Percentiles rank a stretch among this genome's conserved stretches.
Conservation (phyloP, 192 early-diverging fungal genomes). For the Jimgerdemannia flammicorona region DNA sequence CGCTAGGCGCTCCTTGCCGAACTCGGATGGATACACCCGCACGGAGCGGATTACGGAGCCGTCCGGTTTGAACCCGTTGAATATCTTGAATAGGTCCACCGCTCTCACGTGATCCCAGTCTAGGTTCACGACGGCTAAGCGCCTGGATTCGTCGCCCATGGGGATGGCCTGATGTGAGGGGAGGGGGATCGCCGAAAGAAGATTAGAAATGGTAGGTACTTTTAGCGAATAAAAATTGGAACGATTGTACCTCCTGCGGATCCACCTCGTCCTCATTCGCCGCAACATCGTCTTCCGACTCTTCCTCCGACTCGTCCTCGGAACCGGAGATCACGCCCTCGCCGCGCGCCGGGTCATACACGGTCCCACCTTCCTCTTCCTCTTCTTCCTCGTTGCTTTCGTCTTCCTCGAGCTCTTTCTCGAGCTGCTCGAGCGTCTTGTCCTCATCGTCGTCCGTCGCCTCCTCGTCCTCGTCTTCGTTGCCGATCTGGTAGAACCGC, state of each 20-base stretch:
- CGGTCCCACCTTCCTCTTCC: slow-evolving; percentile 31
- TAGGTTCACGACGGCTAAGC: slow-evolving; percentile 89
- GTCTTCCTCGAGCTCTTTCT: slow-evolving; percentile 34
- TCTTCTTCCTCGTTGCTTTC: slow-evolving; percentile 34
- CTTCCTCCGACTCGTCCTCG: slow-evolving; percentile 49
- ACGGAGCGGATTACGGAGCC: slow-evolving; percentile 70
- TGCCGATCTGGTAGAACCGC: slow-evolving; percentile 70
- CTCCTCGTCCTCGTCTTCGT: slow-evolving; percentile 35
- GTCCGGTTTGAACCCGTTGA: slow-evolving; percentile 78
- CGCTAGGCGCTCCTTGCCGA: slow-evolving; percentile 75
- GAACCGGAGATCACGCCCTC: slow-evolving; percentile 64
- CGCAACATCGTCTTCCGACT: slow-evolving; percentile 31
- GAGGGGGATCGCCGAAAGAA: slow-evolving; percentile 11
- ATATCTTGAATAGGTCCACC: slow-evolving; percentile 79
- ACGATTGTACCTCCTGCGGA: slow-evolving; percentile 10
- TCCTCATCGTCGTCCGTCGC: slow-evolving; percentile 38
- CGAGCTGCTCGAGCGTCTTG: slow-evolving; percentile 25
- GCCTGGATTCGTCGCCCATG: slow-evolving; percentile 56
- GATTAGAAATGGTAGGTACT: slow-evolving; percentile 14
- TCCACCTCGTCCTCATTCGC: slow-evolving; percentile 46
- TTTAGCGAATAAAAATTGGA: neutral
- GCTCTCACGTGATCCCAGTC: slow-evolving; percentile 96
- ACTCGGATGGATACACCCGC: slow-evolving; percentile 84
- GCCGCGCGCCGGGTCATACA: slow-evolving; percentile 78
- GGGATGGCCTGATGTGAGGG: slow-evolving; percentile 27